Base-by-base conservation (phyloP, 768 basidiomycete genomes). In the Xerocomus potaroensis region DNA sequence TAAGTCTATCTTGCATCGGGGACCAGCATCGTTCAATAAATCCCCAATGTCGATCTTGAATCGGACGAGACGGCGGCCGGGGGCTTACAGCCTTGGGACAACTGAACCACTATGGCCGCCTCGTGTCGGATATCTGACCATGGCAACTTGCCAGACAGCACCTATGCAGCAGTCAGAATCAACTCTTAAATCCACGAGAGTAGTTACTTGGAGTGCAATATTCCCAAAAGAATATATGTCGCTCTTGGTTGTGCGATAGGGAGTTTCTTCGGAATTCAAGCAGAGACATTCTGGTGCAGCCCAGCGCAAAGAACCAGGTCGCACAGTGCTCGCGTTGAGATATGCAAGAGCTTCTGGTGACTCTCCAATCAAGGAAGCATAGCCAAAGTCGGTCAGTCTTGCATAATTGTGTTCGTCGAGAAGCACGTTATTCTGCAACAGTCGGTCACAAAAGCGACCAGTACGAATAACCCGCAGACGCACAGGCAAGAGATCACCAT, bases 341-440 rank as follows among this genome's bases (percentile, higher is more conserved):
- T 45, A 54, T 22, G 18, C 23, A 19, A 48, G 27, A 21, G 40
- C 43, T 15, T 45, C 46, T 19, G 40, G 51, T 32, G 16, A 24
- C 29, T 48, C 45, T 21, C 45, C 45, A 2, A 53, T 34, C 10
- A 53, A 35, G 14, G 42, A 54, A 8, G 51, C 14, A 39, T 34
- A 32, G n/a, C 43, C 47, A 32, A 54, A 54, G 33, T 54, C 43
- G 1, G 43, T 33, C 15, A 55, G 14, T 5, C 65, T 63, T 0
- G 68, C 73, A 21, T 63, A 21, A 36, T 36, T 26, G 47, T 32
- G 6, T 36, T 44, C 49, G 10, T 55, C 42, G 10, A 51, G 23
- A 27, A 50, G 48, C 5, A 55, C 34, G 5, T 44, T 47, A 26
- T 40, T 47, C 54, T 51, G 16, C 19, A 15, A 16, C 4, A 33